Conservation (phyloP, 2,329 filamentous ascomycete species). For the Ceratocystis alfenasii region DNA sequence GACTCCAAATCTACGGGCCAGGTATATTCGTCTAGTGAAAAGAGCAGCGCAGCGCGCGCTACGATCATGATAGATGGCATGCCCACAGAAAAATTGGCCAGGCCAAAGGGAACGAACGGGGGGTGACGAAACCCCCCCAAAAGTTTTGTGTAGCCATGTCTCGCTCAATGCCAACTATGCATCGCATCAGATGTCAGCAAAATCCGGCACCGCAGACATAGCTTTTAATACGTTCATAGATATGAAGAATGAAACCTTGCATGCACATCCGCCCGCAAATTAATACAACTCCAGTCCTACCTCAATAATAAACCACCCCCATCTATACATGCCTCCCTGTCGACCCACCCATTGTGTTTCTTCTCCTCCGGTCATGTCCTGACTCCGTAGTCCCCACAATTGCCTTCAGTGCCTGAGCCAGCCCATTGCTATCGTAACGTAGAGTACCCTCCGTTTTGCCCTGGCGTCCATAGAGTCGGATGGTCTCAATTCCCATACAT, state of each 20-base stretch:
- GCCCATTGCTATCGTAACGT: slow-evolving; percentile 64
- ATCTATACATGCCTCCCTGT: neutral
- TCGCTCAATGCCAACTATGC: no score
- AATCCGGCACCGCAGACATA: no score
- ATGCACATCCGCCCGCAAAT: neutral
- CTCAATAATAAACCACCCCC: neutral
- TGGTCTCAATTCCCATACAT: slow-evolving; percentile 60
- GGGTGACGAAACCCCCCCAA: no score
- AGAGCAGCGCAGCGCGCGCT: neutral
- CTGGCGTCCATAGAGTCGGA: slow-evolving; percentile 63
- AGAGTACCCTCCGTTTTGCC: slow-evolving; percentile 32
- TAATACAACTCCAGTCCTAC: neutral
- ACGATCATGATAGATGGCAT: neutral
- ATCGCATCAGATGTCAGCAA: no score
- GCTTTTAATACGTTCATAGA: no score
- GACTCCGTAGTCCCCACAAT: slow-evolving; percentile 51
- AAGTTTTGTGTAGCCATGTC: no score
- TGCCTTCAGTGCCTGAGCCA: slow-evolving; percentile 63
- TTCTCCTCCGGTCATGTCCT: slow-evolving; percentile 31
- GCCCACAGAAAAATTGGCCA: neutral
- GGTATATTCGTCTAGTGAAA: neutral
- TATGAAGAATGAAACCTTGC: neutral
- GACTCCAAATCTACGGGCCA: neutral
- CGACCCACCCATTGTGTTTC: slow-evolving; percentile 34
- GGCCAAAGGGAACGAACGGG: no score